These are phyloP conservation scores for Kockovaella imperatae DNA, from an alignment of 768 basidiomycete species.

Conservation along the genomic window DNA sequence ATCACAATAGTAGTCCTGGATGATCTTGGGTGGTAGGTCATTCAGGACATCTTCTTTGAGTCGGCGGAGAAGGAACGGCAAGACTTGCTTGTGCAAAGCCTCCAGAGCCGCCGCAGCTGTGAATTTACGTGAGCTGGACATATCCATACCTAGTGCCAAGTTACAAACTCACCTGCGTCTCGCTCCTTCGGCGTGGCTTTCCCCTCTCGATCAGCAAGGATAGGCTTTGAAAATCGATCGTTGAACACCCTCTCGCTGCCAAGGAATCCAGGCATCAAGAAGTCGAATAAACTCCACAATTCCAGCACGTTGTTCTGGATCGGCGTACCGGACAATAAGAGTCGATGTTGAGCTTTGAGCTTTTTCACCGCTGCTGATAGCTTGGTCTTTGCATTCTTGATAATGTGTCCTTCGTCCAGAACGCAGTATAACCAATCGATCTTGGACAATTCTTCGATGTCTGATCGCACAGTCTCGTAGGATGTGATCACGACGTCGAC, in stretches of 20 bases:
- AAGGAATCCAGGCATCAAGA: conserved; percentile 97
- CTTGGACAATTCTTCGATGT: conserved; percentile 65
- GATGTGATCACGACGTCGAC: conserved; percentile 94
- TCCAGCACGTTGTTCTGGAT: conserved; percentile 99
- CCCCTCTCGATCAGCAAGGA: conserved; percentile 86
- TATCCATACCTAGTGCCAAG: neutral
- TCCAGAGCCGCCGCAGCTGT: conserved; percentile 87
- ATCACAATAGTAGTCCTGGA: conserved; percentile 98
- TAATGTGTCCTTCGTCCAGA: conserved; percentile 95
- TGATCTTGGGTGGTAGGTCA: conserved; percentile 97
- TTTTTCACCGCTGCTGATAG: conserved; percentile 91
- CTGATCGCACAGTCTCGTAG: conserved; percentile 95
- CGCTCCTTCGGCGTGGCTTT: conserved; percentile 74
- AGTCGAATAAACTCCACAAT: conserved; percentile 97
- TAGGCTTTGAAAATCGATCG: conserved; percentile 91
- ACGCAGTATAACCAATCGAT: conserved; percentile 91
- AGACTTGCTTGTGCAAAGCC: conserved; percentile 93
- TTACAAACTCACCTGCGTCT: conserved; percentile 68
- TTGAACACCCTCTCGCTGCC: conserved; percentile 93
- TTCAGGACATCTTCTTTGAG: conserved; percentile 94
- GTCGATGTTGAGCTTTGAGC: conserved; percentile 79
- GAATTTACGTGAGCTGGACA: neutral
- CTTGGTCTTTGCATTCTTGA: conserved; percentile 98
- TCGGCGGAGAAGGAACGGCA: conserved; percentile 93
- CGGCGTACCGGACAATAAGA: conserved; percentile 92